Evolutionary conservation across 1,284 basidiomycete genomes (phyloP).

Genomic region (Cutaneotrichosporon dermatis): DNA sequence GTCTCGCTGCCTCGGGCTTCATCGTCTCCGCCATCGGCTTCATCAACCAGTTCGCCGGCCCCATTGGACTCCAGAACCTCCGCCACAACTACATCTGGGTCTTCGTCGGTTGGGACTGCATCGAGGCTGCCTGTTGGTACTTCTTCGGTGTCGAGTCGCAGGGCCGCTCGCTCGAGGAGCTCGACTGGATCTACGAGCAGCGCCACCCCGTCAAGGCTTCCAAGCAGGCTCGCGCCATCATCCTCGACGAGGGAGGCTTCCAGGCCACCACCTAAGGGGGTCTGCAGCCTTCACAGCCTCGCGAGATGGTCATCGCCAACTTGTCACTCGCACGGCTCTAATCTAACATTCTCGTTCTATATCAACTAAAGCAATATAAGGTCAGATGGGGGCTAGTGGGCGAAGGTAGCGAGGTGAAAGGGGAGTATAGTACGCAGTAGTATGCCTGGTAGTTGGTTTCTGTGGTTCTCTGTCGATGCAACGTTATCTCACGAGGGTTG

Average conservation of each 20-base stretch:
- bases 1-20: conserved; percentile 52
- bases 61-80: conserved; percentile 53
- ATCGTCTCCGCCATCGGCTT: conserved; percentile 55
- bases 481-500: too few species aligned
- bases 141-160: conserved; percentile 46
- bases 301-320: too few species aligned
- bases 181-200: conserved; percentile 46
- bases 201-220: conserved; percentile 46
- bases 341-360: too few species aligned
- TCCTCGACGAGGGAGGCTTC: conserved; percentile 4
- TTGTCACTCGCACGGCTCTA: too few species aligned
- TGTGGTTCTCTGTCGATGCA: too few species aligned
- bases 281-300: too few species aligned
- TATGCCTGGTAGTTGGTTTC: too few species aligned
- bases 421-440: too few species aligned
- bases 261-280: neutral
- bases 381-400: too few species aligned
- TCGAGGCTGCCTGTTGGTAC: conserved; percentile 43
- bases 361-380: too few species aligned
- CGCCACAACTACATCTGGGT: conserved; percentile 30
- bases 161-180: conserved; percentile 40
- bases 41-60: conserved; percentile 50
- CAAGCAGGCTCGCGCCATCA: conserved; percentile 6
- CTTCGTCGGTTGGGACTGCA: conserved; percentile 39
- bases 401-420: too few species aligned